Conservation (phyloP, 345 rosid species). For the Syzygium oleosum region DNA sequence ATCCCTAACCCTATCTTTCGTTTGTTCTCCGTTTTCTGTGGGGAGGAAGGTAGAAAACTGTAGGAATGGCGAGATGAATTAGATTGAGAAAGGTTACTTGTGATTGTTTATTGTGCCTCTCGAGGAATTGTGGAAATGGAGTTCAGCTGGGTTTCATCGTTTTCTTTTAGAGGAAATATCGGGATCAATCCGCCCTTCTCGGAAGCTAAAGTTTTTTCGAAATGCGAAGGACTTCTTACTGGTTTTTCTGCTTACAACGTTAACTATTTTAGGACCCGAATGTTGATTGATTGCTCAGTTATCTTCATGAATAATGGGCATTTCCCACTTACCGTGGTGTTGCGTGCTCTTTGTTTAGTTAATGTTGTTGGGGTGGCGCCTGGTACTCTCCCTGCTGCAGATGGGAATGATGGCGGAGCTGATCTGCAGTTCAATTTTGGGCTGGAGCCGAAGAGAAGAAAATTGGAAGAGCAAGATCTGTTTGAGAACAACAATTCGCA, state of each 20-base stretch:
- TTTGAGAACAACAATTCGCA: conserved; percentile 57
- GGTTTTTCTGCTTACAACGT: background rate
- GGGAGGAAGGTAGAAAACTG: background rate
- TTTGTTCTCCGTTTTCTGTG: background rate
- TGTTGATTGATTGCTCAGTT: background rate
- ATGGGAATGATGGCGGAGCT: conserved; percentile 40
- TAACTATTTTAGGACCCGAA: background rate
- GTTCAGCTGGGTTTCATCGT: background rate
- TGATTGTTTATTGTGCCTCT: background rate
- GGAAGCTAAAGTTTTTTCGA: background rate
- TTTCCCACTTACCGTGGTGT: background rate
- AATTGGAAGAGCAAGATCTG: conserved; percentile 36
- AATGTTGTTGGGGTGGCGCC: conserved; percentile 80
- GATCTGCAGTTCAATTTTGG: conserved; percentile 60
- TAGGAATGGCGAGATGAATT: background rate
- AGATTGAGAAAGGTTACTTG: background rate
- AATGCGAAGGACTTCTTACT: background rate
- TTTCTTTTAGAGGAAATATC: background rate
- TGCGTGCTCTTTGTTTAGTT: conserved; percentile 27
- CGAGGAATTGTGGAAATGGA: background rate
- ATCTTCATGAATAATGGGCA: background rate
- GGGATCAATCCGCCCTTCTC: background rate
- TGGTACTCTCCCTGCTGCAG: conserved; percentile 37
- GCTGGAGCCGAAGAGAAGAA: conserved; percentile 47
- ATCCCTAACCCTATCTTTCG: background rate